Evolutionary conservation across 2,329 filamentous ascomycete species (phyloP).

Genomic region (Aspergillus ochraceus): DNA sequence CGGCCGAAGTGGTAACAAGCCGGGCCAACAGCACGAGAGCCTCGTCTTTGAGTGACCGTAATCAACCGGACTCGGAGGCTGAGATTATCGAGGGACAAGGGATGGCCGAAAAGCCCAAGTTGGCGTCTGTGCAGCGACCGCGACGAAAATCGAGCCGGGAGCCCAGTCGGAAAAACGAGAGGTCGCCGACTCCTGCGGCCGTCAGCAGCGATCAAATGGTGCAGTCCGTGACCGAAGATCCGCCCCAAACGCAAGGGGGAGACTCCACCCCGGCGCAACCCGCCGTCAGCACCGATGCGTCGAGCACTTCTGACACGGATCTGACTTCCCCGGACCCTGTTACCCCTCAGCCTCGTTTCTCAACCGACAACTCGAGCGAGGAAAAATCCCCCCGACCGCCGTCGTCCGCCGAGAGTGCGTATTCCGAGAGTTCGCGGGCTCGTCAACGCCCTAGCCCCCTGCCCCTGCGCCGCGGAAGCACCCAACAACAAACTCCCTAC

Average conservation of each 20-base stretch:
- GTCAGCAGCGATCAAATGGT: constrained; percentile 21
- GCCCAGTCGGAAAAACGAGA: constrained; percentile 11
- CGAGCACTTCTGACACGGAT: constrained; percentile 8
- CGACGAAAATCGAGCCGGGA: constrained; percentile 31
- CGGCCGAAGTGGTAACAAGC: constrained; percentile 20
- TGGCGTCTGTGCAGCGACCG: constrained; percentile 30
- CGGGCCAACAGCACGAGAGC: constrained; percentile 20
- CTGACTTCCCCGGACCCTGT: constrained; percentile 7
- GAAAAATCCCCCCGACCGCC: constrained; percentile 22
- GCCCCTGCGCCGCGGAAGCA: constrained; percentile 23
- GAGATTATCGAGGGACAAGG: constrained; percentile 36
- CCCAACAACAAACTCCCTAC: constrained; percentile 18
- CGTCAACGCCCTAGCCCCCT: constrained; percentile 28
- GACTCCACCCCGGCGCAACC: constrained; percentile 17
- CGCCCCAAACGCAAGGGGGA: constrained; percentile 28
- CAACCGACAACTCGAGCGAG: constrained; percentile 4
- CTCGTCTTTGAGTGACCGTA: constrained; percentile 22
- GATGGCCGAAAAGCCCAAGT: constrained; percentile 29
- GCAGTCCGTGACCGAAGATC: constrained; percentile 19
- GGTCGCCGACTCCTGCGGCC: constrained; percentile 19
- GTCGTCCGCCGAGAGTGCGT: constrained; percentile 29
- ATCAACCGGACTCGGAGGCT: constrained; percentile 14
- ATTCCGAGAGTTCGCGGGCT: constrained; percentile 28
- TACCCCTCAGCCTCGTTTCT: constrained; percentile 7
- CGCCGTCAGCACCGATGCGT: constrained; percentile 7